Evolutionary conservation across 2,329 filamentous ascomycete species (phyloP).

Genomic region (Beauveria scarabaeidicola): DNA sequence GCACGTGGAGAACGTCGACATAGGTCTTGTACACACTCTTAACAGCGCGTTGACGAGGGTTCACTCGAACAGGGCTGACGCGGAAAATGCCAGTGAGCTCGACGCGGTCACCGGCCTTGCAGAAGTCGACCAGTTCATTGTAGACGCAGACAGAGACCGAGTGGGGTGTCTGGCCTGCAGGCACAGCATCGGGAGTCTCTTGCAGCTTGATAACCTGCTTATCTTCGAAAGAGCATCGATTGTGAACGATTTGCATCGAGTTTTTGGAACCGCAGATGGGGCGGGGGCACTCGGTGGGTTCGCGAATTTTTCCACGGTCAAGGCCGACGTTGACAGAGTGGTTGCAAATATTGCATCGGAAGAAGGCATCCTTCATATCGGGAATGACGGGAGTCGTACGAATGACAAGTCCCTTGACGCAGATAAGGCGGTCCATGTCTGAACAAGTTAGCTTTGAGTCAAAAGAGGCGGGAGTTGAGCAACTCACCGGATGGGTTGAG

Average conservation of each 20-base stretch:
- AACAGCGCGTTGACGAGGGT: slow-evolving; percentile 82
- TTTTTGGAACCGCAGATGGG: slow-evolving; percentile 75
- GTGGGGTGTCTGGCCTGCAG: slow-evolving; percentile 92
- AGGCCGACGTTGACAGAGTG: slow-evolving; percentile 86
- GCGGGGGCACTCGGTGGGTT: slow-evolving; percentile 84
- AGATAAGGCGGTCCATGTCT: slow-evolving; percentile 94
- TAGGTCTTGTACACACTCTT: slow-evolving; percentile 98
- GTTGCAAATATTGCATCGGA: slow-evolving; percentile 88
- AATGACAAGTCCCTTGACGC: slow-evolving; percentile 92
- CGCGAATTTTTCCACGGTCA: slow-evolving; percentile 90
- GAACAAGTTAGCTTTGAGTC: slow-evolving; percentile 13
- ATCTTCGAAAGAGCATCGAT: slow-evolving; percentile 87
- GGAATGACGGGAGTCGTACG: slow-evolving; percentile 93
- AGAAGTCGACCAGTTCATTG: slow-evolving; percentile 93
- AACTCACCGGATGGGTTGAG: slow-evolving; percentile 71
- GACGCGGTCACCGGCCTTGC: slow-evolving; percentile 93
- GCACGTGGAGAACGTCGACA: slow-evolving; percentile 87
- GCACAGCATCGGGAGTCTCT: slow-evolving; percentile 90
- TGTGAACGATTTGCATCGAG: slow-evolving; percentile 97
- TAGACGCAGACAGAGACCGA: slow-evolving; percentile 95
- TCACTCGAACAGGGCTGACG: slow-evolving; percentile 85
- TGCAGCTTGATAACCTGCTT: slow-evolving; percentile 99
- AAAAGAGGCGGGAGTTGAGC: neutral
- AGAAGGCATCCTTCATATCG: slow-evolving; percentile 98
- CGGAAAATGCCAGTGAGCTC: slow-evolving; percentile 96